phyloP scores from a whole-genome alignment of 768 basidiomycete genomes.

The Rhodotorula graminis region DNA sequence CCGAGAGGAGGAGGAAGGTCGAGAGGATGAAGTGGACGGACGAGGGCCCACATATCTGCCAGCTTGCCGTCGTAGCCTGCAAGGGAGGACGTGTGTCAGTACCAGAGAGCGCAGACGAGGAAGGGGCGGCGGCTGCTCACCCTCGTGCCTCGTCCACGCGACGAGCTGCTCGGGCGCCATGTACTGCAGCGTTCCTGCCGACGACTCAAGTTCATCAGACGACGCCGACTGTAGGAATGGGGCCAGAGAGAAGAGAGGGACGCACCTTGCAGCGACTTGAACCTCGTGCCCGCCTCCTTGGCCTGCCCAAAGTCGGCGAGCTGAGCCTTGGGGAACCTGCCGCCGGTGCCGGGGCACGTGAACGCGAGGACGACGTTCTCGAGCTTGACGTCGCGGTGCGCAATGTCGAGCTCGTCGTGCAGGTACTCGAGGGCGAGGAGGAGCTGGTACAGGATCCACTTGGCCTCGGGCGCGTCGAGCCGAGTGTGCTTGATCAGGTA shows the following conservation, averaged over 20 bases:
- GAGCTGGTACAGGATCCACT: constrained; percentile 31
- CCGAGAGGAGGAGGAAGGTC: no score
- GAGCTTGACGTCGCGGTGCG: constrained; percentile 31
- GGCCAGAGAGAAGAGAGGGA: background rate
- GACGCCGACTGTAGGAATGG: no score
- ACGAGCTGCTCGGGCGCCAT: constrained; percentile 18
- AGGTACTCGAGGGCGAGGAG: constrained; percentile 25
- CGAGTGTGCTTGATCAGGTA: constrained; percentile 24
- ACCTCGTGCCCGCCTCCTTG: background rate
- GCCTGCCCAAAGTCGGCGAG: constrained; percentile 29
- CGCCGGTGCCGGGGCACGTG: background rate
- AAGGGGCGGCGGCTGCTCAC: background rate
- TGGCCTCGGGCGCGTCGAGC: constrained; percentile 25
- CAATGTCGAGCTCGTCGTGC: constrained; percentile 16
- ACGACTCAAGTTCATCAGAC: no score
- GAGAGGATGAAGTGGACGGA: background rate
- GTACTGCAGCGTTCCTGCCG: constrained; percentile 22
- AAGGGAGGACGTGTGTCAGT: no score
- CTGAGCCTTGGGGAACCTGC: constrained; percentile 15
- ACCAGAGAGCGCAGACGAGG: background rate
- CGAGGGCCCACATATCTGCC: constrained; percentile 9
- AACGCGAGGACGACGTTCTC: constrained; percentile 27
- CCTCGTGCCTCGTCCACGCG: constrained; percentile 9
- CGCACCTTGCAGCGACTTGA: constrained; percentile 5
- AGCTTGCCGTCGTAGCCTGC: constrained; percentile 15